Evolutionary conservation across 805 yeast species (phyloP).

Genomic region (Nakazawaea molendinolei): DNA sequence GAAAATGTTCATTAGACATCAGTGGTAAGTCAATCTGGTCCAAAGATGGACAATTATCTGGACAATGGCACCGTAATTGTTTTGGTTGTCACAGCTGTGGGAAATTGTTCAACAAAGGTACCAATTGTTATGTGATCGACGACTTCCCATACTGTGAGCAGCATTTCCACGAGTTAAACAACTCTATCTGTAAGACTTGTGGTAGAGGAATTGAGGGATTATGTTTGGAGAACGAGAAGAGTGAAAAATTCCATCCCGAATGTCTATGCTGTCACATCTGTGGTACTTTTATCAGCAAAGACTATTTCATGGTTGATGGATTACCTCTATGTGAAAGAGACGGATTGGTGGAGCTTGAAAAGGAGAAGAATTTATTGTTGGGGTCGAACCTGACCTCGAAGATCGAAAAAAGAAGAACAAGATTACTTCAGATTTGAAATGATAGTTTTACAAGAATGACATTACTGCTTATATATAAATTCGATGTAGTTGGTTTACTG

Average conservation of each 20-base stretch:
- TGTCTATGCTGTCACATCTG: conserved; percentile 73
- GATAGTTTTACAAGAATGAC: too few species aligned
- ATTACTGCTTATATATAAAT: too few species aligned
- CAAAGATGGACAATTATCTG: conserved; percentile 76
- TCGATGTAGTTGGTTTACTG: too few species aligned
- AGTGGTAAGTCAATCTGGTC: conserved; percentile 59
- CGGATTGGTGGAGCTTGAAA: conserved; percentile 19
- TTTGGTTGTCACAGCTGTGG: conserved; percentile 69
- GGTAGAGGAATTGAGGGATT: conserved; percentile 78
- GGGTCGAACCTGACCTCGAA: conserved; percentile 8
- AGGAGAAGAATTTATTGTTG: conserved; percentile 8
- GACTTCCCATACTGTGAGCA: conserved; percentile 78
- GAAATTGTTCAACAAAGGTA: conserved; percentile 47
- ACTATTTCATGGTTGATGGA: conserved; percentile 47
- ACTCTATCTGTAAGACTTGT: conserved; percentile 70
- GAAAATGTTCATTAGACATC: conserved; percentile 59
- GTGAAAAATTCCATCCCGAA: conserved; percentile 65
- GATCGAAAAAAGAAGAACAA: conserved; percentile 26
- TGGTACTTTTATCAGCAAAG: conserved; percentile 38
- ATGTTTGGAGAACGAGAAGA: conserved; percentile 72
- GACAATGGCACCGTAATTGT: conserved; percentile 92
- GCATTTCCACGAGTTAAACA: conserved; percentile 72
- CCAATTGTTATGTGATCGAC: conserved; percentile 66
- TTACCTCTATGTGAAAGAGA: conserved; percentile 45
- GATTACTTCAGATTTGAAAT: conserved; percentile 21